Conservation (phyloP, 2,329 filamentous ascomycete species). For the Aschersonia sp. region DNA sequence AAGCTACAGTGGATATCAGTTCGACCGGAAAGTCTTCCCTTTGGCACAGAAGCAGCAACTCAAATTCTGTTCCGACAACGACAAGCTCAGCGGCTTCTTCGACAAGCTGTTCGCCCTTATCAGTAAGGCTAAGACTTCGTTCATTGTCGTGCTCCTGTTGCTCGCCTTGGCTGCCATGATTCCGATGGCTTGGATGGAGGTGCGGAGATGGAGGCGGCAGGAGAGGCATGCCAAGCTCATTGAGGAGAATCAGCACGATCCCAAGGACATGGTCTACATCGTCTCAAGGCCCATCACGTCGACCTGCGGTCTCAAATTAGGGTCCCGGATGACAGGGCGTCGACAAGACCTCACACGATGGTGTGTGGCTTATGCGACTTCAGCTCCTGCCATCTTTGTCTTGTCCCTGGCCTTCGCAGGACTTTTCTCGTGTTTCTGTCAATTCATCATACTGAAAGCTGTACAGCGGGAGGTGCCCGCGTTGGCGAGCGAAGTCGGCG, state of each 20-base stretch:
- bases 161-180: slow-evolving; percentile 59
- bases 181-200: slow-evolving; percentile 70
- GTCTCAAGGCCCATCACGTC: slow-evolving; percentile 68
- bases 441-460: slow-evolving; percentile 59
- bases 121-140: slow-evolving; percentile 55
- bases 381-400: slow-evolving; percentile 70
- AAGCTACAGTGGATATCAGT: slow-evolving; percentile 57
- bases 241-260: slow-evolving; percentile 51
- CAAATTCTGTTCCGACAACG: slow-evolving; percentile 77
- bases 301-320: slow-evolving; percentile 53
- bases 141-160: slow-evolving; percentile 59
- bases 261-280: slow-evolving; percentile 81
- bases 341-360: slow-evolving; percentile 64
- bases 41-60: slow-evolving; percentile 71
- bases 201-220: slow-evolving; percentile 61
- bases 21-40: slow-evolving; percentile 66
- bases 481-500: slow-evolving; percentile 58
- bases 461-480: slow-evolving; percentile 65
- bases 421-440: slow-evolving; percentile 68
- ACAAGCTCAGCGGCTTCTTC: slow-evolving; percentile 75
- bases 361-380: slow-evolving; percentile 78
- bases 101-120: slow-evolving; percentile 51
- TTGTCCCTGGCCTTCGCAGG: slow-evolving; percentile 71
- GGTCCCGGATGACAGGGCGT: slow-evolving; percentile 47
- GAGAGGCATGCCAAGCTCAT: slow-evolving; percentile 55